Base-by-base conservation (phyloP, 176 grass and related monocot genomes). In the Phoenix dactylifera region DNA sequence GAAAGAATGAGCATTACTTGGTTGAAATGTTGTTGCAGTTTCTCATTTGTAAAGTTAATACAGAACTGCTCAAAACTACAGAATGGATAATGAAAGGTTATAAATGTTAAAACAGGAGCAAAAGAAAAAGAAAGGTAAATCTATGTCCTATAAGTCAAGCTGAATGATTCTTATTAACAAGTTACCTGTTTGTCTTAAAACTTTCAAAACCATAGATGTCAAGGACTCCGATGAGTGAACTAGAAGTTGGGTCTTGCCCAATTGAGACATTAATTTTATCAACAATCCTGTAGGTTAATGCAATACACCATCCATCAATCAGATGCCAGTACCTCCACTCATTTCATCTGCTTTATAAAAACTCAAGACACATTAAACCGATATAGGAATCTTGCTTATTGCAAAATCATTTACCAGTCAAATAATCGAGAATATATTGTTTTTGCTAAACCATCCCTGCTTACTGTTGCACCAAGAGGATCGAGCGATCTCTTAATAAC, bases 171-270 rank as follows among this genome's bases (percentile, higher is more conserved):
- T 68, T 39, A 53, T 12, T 56, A 9, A 70, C 30, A 57, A 5
- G 7, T 67, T 67, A 90, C 87, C 87, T 98, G 69, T 98, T 98
- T 18, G 74, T 64, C 77, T 98, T 98, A 67, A 98, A 98, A 77
- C 93, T 98, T 77, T 98, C 93, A 76, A 98, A 98, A 83, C 93
- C 93, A 80, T 98, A 98, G 51, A 98, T 98, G 63, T 98, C 93
- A 60, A 98, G 76, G 22, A 98, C 93, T 74, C 93, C 93, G 48
- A 98, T 98, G 55, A 98, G 84, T 67, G 84, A 83, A 67, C 92
- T 98, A 16, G 93, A 98, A 53, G 26, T 72, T 76, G 88, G 62
- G 57, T 98, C 93, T 83, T 98, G 93, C 55, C 93, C 93, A 55
- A 98, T 98, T 19, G 93, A 98, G 52, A 68, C 89, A 55, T 98